phyloP scores from a whole-genome alignment of 139 green algal genomes.

The Tetradesmus lagerheimii region DNA sequence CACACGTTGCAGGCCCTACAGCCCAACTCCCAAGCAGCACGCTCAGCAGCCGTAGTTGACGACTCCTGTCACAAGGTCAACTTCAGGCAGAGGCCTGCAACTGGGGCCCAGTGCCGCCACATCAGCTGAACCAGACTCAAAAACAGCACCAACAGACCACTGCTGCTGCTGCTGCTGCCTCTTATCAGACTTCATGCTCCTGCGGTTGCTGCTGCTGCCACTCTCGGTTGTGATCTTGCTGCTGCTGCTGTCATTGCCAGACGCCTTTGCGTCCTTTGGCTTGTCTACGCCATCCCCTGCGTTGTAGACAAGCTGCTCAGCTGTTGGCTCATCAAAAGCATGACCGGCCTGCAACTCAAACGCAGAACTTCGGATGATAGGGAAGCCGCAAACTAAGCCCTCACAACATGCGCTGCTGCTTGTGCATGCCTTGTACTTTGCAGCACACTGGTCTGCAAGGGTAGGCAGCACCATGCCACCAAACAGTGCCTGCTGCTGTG shows the following conservation, averaged over 20 bases:
- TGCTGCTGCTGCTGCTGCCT: background rate
- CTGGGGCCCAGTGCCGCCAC: background rate
- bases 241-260: background rate
- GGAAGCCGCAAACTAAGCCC: background rate
- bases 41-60: background rate
- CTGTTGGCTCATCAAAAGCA: background rate
- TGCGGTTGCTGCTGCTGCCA: background rate
- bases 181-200: background rate
- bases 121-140: background rate
- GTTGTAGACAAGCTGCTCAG: background rate
- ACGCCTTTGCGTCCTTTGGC: background rate
- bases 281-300: background rate
- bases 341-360: background rate
- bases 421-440: background rate
- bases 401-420: slow-evolving; percentile 10
- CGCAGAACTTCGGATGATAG: background rate
- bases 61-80: background rate
- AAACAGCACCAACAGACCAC: background rate
- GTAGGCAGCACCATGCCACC: background rate
- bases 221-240: background rate
- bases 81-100: background rate
- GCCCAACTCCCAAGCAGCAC: background rate
- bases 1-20: background rate
- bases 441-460: background rate
- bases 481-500: background rate